These are phyloP conservation scores for Mycena leptocephala DNA, from an alignment of 768 basidiomycete species.

Conservation along the genomic window DNA sequence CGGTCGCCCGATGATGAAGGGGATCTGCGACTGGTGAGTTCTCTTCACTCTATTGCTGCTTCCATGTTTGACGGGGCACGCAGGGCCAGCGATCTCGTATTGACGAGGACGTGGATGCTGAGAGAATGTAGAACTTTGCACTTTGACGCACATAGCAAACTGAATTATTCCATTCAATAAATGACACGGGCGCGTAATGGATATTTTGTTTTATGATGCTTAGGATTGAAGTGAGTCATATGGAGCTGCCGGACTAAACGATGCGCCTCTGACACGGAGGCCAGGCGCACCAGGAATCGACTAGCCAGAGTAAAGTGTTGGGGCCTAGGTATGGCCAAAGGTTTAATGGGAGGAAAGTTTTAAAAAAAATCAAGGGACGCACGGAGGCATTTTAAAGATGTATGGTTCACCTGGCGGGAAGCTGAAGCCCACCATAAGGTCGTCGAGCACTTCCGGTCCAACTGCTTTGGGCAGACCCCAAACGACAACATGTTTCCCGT, in stretches of 20 bases:
- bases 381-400: conserved; percentile 68
- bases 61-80: background rate
- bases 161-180: conserved; percentile 33
- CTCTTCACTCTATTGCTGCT: conserved; percentile 18
- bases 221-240: conserved; percentile 64
- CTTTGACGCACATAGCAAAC: background rate
- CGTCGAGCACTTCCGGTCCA: conserved; percentile 50
- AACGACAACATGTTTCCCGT: conserved; percentile 71
- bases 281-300: conserved; percentile 70
- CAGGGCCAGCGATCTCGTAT: conserved; percentile 74
- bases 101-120: conserved; percentile 78
- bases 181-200: conserved; percentile 49
- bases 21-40: conserved; percentile 72
- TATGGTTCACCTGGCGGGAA: conserved; percentile 57
- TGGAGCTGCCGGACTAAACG: conserved; percentile 77
- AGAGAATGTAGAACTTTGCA: conserved; percentile 72
- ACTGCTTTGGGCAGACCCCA: conserved; percentile 74
- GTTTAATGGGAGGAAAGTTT: background rate
- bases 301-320: conserved; percentile 64
- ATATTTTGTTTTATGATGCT: conserved; percentile 55
- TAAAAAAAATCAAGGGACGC: conserved; percentile 43
- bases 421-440: conserved; percentile 60
- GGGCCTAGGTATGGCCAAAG: background rate
- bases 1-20: conserved; percentile 88
- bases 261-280: conserved; percentile 77